Evolutionary conservation across 768 basidiomycete genomes (phyloP).

Genomic region (Tricholoma saponaceum): DNA sequence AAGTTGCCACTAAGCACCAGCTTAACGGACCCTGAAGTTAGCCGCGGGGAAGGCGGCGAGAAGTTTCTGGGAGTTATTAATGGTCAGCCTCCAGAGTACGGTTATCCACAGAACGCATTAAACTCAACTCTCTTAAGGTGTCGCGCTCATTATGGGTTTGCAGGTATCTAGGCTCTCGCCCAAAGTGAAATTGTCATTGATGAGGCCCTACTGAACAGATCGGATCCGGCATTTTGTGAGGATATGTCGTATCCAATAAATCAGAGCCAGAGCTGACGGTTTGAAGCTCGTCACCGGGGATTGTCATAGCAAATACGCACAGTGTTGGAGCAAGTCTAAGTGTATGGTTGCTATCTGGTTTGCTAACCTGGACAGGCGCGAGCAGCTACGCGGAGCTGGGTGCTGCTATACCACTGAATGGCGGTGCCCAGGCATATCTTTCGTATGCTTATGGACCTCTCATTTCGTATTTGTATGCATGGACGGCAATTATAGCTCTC

Average conservation of each 20-base stretch:
- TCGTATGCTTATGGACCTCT: conserved; percentile 86
- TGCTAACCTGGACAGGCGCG: conserved; percentile 93
- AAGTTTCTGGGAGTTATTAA: conserved; percentile 76
- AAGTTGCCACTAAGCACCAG: conserved; percentile 71
- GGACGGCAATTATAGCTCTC: conserved; percentile 88
- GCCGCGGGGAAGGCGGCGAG: conserved; percentile 46
- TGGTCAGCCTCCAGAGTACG: conserved; percentile 48
- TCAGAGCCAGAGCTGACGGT: conserved; percentile 2
- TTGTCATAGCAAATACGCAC: conserved; percentile 84
- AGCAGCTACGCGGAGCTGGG: conserved; percentile 93
- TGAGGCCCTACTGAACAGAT: conserved; percentile 40
- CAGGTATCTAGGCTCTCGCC: conserved; percentile 46
- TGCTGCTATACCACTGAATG: conserved; percentile 77
- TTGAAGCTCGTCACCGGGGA: conserved; percentile 82
- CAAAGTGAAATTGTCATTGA: neutral
- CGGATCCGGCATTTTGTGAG: conserved; percentile 92
- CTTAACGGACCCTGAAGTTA: conserved; percentile 62
- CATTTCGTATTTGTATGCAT: conserved; percentile 88
- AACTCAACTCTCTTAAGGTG: conserved; percentile 40
- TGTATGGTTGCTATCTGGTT: conserved; percentile 81
- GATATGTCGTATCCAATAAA: neutral
- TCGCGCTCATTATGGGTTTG: conserved; percentile 78
- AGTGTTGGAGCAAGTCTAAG: conserved; percentile 86
- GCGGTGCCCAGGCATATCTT: conserved; percentile 77
- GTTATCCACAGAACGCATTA: neutral